Conservation (phyloP, 306 rosid species). For the Dryas alaskensis region DNA sequence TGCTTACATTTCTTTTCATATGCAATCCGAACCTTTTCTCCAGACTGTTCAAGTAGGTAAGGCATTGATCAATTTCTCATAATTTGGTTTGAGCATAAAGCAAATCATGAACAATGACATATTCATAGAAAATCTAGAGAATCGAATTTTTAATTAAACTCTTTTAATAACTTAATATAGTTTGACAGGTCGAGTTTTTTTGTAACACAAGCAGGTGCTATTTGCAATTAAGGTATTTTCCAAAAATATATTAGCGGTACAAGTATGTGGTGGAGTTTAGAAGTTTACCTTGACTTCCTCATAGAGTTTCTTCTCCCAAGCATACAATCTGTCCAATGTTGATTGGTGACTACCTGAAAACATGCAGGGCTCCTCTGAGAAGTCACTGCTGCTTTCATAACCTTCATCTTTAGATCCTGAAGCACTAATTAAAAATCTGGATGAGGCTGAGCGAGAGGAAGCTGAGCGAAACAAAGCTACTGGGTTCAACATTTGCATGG, state of each 20-base stretch:
- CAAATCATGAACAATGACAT: not conserved
- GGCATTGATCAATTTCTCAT: conserved; percentile 11
- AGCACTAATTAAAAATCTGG: conserved; percentile 50
- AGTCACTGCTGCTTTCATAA: conserved; percentile 41
- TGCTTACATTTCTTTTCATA: conserved; percentile 77
- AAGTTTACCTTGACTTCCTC: conserved; percentile 78
- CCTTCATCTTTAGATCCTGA: conserved; percentile 51
- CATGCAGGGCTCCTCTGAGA: conserved; percentile 50
- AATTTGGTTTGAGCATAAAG: not conserved
- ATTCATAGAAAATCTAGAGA: not conserved
- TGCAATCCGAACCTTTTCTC: conserved; percentile 72
- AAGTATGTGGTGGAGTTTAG: conserved; percentile 13
- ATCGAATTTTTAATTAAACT: too few species aligned
- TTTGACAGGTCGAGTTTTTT: not conserved
- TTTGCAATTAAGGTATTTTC: not conserved
- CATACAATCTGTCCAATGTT: conserved; percentile 76
- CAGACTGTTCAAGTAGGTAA: conserved; percentile 57
- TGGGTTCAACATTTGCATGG: conserved; percentile 82
- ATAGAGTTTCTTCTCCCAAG: conserved; percentile 94
- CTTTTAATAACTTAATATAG: too few species aligned
- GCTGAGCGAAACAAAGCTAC: conserved; percentile 82
- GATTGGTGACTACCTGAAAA: conserved; percentile 73
- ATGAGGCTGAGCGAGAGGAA: conserved; percentile 69
- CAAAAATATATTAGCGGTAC: not conserved
- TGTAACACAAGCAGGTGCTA: not conserved